Conservation (phyloP, 2,329 filamentous ascomycete species). For the Fusarium solani-melongenae region DNA sequence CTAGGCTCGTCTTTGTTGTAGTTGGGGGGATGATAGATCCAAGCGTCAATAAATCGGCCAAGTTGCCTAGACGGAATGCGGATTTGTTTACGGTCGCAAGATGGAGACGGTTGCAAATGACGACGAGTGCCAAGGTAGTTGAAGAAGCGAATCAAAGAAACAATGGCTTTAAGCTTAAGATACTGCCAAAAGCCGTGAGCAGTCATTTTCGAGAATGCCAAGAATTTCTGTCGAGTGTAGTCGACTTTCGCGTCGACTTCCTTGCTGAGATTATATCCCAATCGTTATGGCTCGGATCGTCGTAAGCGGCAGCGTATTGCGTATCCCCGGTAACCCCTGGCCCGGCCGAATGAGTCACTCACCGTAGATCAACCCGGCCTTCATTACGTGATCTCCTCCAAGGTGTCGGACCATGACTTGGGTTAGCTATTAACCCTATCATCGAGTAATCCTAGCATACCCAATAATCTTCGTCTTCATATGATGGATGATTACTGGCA, state of each 20-base stretch:
- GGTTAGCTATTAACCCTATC: neutral
- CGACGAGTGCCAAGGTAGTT: constrained; percentile 22
- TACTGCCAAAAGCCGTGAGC: constrained; percentile 22
- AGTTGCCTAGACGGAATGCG: constrained; percentile 44
- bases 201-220: neutral
- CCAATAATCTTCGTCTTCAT: too few relatives aligned
- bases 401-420: neutral
- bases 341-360: neutral
- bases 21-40: constrained; percentile 41
- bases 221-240: neutral
- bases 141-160: constrained; percentile 22
- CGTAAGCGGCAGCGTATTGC: neutral
- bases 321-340: neutral
- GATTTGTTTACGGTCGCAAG: constrained; percentile 19
- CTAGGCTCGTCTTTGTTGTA: neutral
- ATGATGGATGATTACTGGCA: neutral
- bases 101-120: constrained; percentile 17
- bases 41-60: constrained; percentile 41
- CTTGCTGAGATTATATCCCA: neutral
- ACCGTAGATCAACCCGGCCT: neutral
- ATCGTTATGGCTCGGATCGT: neutral
- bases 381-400: neutral
- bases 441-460: neutral
- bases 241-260: neutral
- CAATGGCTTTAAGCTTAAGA: constrained; percentile 24